A percentile compares a stretch with the other conserved stretches of the same genome.
Conservation (phyloP, 805 yeast genomes). For the Pichia ethanolica region DNA sequence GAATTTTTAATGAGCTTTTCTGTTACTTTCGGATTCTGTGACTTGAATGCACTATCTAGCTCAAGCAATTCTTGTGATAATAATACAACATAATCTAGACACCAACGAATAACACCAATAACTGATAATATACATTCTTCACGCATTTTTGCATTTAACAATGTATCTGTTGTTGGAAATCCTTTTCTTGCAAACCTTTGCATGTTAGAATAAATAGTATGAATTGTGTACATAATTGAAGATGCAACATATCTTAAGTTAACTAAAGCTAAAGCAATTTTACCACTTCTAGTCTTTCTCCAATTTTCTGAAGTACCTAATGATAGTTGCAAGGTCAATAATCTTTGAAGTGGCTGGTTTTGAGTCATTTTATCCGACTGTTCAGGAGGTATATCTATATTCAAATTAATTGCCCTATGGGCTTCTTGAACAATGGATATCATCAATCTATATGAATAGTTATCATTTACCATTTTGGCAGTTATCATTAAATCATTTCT, state of each 20-base stretch:
- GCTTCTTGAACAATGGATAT: slow-evolving; percentile 51
- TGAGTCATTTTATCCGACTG: slow-evolving; percentile 68
- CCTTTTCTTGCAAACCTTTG: slow-evolving; percentile 51
- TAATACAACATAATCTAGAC: slow-evolving; percentile 67
- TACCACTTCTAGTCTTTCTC: slow-evolving; percentile 34
- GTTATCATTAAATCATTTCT: slow-evolving; percentile 37
- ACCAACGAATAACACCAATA: slow-evolving; percentile 82
- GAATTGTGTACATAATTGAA: slow-evolving; percentile 55
- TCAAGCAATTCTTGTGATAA: slow-evolving; percentile 66
- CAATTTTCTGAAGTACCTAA: slow-evolving; percentile 44
- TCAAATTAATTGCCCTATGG: slow-evolving; percentile 68
- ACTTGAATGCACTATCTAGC: slow-evolving; percentile 26
- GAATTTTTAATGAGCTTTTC: slow-evolving; percentile 20
- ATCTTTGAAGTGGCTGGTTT: slow-evolving; percentile 69
- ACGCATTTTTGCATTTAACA: slow-evolving; percentile 34
- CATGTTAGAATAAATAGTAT: slow-evolving; percentile 58
- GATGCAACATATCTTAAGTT: slow-evolving; percentile 67
- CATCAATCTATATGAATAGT: slow-evolving; percentile 29
- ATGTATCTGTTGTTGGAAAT: slow-evolving; percentile 39
- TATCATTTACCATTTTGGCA: slow-evolving; percentile 16
- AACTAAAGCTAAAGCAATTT: slow-evolving; percentile 54
- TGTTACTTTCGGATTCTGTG: slow-evolving; percentile 16
- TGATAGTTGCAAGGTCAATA: slow-evolving; percentile 61
- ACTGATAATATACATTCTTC: slow-evolving; percentile 57
- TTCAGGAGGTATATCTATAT: slow-evolving; percentile 62